Evolutionary conservation across 805 yeast genomes (phyloP).

Genomic region (Schwanniomyces occidentalis): DNA sequence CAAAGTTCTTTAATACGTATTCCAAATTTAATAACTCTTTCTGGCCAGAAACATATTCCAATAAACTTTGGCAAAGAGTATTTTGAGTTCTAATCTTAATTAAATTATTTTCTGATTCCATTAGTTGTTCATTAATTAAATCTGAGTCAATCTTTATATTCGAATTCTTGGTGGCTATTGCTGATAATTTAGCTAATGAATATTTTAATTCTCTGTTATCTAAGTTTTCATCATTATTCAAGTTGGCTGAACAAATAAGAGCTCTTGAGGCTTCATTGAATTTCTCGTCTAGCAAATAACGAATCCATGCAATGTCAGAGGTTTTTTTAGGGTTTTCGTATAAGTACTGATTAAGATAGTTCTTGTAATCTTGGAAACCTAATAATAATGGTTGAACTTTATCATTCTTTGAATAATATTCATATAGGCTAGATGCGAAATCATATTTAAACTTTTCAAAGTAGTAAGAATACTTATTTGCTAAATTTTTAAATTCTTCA

Average conservation of each 20-base stretch:
- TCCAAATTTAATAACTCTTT: slow-evolving; percentile 9
- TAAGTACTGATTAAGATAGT: slow-evolving; percentile 54
- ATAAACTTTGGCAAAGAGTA: slow-evolving; percentile 21
- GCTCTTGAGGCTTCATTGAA: slow-evolving; percentile 51
- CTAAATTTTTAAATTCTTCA: slow-evolving; percentile 15
- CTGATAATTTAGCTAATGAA: slow-evolving; percentile 71
- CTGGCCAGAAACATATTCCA: slow-evolving; percentile 14
- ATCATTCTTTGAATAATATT: slow-evolving; percentile 53
- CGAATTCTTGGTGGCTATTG: slow-evolving; percentile 43
- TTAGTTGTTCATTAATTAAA: slow-evolving; percentile 26
- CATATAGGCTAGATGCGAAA: slow-evolving; percentile 67
- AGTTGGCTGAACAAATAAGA: slow-evolving; percentile 41
- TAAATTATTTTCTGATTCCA: slow-evolving; percentile 51
- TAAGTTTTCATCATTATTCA: slow-evolving; percentile 37
- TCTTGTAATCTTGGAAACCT: slow-evolving; percentile 54
- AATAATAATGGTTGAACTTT: slow-evolving; percentile 55
- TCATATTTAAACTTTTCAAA: slow-evolving; percentile 63
- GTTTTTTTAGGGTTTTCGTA: slow-evolving; percentile 39
- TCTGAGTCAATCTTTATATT: slow-evolving; percentile 9
- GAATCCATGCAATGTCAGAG: slow-evolving; percentile 70
- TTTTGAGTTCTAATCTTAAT: slow-evolving; percentile 52
- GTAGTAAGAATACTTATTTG: slow-evolving; percentile 44
- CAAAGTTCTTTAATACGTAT: slow-evolving; percentile 16
- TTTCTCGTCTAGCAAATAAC: slow-evolving; percentile 52
- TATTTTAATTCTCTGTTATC: slow-evolving; percentile 55